Evolutionary conservation across 2,329 filamentous ascomycete species (phyloP), one percentile per base, ranked within the genome.

Genomic region (Cladophialophora immunda): DNA sequence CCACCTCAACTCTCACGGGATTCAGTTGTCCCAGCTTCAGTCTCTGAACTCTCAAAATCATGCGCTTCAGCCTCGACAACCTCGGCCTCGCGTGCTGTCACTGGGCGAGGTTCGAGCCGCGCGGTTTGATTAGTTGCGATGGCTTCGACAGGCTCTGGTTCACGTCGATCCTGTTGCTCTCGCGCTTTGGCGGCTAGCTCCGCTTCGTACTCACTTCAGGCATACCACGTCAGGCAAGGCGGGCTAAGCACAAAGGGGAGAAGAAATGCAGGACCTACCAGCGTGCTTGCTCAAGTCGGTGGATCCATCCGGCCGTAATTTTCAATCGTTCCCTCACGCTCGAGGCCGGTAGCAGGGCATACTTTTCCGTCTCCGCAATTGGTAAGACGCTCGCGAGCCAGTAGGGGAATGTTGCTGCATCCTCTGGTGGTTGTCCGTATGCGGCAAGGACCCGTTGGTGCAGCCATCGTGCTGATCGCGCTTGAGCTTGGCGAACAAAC

Each of bases 361-460:
- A 96, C 76, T 94, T 96, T 73, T 95, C 90, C 30, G 88, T 81
- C 29, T 95, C 91, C 15, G 86, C 85, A 41, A 95, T 88, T 0
- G 93, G 93, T 13, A 97, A 79, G 22, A 95, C 89, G 74, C 88
- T 92, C 9, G 91, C 93, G 71, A 97, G 90, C 94, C 94, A 97
- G 85, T 93, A 97, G 0, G 93, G 92, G 71, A 97, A 95, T 1
- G 87, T 77, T 2, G 89, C 89, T 0, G 92, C 89, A 73, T 97
- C 92, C 17, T 86, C 82, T 0, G 93, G 93, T 22, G 90, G 90
- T 65, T 91, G 87, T 13, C 93, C 93, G 71, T 94, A 95, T 5
- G 91, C 88, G 34, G 87, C 81, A 32, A 94, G 81, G 36, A 94
- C 89, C 8, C 90, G 86, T 47, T 89, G 85, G 63, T 91, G 87